Percentiles rank a stretch among this genome's conserved stretches.
These are phyloP conservation scores for Cercospora sp. DNA, from an alignment of 2,329 filamentous ascomycete genomes.

Conservation along the genomic window DNA sequence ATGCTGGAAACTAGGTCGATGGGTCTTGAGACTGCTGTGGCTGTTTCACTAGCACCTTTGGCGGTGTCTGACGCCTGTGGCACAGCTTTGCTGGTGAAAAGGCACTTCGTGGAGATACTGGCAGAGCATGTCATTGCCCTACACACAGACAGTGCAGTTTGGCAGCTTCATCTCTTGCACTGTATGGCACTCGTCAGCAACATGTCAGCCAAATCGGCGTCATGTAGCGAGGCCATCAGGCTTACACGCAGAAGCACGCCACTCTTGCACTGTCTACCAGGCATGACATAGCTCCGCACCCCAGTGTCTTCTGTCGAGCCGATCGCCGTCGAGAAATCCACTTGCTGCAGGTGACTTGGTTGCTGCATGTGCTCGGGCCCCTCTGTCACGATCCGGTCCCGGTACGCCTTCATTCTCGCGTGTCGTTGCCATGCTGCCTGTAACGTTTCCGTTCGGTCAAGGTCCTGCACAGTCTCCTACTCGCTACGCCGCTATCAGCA, in stretches of 20 bases:
- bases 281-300: constrained; percentile 37
- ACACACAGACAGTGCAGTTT: constrained; percentile 49
- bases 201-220: constrained; percentile 39
- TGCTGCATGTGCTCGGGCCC: constrained; percentile 23
- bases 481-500: constrained; percentile 42
- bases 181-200: constrained; percentile 59
- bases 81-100: constrained; percentile 8
- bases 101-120: constrained; percentile 20
- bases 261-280: constrained; percentile 31
- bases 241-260: constrained; percentile 46
- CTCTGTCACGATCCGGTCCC: constrained; percentile 26
- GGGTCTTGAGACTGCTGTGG: constrained; percentile 28
- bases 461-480: constrained; percentile 53
- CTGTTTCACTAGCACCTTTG: constrained; percentile 37
- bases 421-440: constrained; percentile 6
- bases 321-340: constrained; percentile 7
- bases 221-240: constrained; percentile 58
- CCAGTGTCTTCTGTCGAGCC: constrained; percentile 26
- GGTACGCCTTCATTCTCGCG: constrained; percentile 27
- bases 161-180: constrained; percentile 39
- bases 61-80: constrained; percentile 33
- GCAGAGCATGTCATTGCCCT: constrained; percentile 35
- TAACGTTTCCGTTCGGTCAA: constrained; percentile 36
- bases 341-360: constrained; percentile 35
- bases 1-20: constrained; percentile 40